phyloP scores from a whole-genome alignment of 208 protist genomes.

The Vickermania spadyakhi region DNA sequence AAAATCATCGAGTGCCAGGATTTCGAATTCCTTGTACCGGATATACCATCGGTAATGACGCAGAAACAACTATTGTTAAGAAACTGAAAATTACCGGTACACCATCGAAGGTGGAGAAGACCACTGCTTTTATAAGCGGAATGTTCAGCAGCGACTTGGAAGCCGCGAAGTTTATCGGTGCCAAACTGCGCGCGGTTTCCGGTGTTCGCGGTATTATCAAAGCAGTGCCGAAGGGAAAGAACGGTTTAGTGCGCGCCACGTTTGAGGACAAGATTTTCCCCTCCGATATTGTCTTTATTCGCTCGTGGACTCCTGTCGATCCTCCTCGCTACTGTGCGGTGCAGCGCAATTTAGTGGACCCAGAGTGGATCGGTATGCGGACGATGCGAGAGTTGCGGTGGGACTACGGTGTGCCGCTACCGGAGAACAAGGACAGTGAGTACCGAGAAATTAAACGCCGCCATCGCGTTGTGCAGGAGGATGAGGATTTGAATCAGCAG shows the following conservation, averaged over 20 bases:
- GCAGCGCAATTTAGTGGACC: conserved; percentile 85
- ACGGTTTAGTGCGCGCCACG: conserved; percentile 94
- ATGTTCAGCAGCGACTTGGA: conserved; percentile 94
- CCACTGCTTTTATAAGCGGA: conserved; percentile 97
- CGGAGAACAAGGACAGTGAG: conserved; percentile 50
- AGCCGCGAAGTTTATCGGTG: conserved; percentile 98
- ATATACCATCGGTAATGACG: conserved; percentile 95
- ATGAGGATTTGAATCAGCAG: conserved; percentile 18
- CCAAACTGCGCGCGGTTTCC: conserved; percentile 96
- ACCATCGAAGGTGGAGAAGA: conserved; percentile 96
- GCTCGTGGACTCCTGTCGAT: conserved; percentile 96
- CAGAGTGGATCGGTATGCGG: conserved; percentile 77
- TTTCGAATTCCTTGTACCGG: conserved; percentile 96
- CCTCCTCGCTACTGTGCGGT: conserved; percentile 96
- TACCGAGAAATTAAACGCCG: conserved; percentile 84
- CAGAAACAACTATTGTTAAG: conserved; percentile 95
- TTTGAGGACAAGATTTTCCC: conserved; percentile 99
- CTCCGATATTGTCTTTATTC: conserved; percentile 98
- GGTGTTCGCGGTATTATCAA: conserved; percentile 99
- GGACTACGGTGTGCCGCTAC: conserved; percentile 50
- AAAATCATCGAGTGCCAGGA: conserved; percentile 32
- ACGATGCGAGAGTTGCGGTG: conserved; percentile 81
- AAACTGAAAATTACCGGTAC: conserved; percentile 99
- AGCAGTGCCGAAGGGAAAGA: conserved; percentile 88
- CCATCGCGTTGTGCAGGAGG: conserved; percentile 42